Conservation (phyloP, 2,329 filamentous ascomycete species). For the Phialemoniopsis sp. region DNA sequence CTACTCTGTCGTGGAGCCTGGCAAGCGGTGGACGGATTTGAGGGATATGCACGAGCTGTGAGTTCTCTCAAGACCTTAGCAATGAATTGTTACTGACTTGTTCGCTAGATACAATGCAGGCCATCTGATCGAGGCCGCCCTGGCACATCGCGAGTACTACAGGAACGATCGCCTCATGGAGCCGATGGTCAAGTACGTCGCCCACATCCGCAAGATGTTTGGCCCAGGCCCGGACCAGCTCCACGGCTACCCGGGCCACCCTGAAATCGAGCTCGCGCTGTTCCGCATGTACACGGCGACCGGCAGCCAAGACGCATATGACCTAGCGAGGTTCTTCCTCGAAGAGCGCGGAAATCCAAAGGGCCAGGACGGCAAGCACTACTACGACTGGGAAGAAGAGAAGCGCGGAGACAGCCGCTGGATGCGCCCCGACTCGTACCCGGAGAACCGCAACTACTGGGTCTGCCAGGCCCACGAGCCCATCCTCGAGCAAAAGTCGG, state of each 20-base stretch:
- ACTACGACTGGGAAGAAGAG: slow-evolving; percentile 49
- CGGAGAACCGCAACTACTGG: slow-evolving; percentile 32
- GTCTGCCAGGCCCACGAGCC: slow-evolving; percentile 55
- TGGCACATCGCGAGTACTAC: slow-evolving; percentile 49
- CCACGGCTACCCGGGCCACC: slow-evolving; percentile 60
- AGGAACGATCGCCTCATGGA: slow-evolving; percentile 45
- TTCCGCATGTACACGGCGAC: slow-evolving; percentile 29
- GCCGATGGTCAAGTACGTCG: slow-evolving; percentile 50
- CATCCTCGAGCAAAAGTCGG: slow-evolving; percentile 45
- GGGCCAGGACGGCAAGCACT: slow-evolving; percentile 44
- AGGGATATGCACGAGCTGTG: slow-evolving; percentile 59
- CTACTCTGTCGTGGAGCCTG: slow-evolving; percentile 54
- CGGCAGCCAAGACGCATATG: slow-evolving; percentile 28
- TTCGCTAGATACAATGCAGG: slow-evolving; percentile 51
- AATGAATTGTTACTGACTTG: not conserved
- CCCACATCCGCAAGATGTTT: slow-evolving; percentile 45
- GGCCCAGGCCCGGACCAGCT: slow-evolving; percentile 43
- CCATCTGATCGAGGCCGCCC: slow-evolving; percentile 57
- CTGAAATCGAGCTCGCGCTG: slow-evolving; percentile 45
- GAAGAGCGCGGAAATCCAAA: slow-evolving; percentile 50
- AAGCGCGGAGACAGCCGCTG: slow-evolving; percentile 43
- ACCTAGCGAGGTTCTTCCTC: slow-evolving; percentile 52
- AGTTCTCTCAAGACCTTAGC: slow-evolving; percentile 14
- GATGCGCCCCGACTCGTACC: slow-evolving; percentile 42
- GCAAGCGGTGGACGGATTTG: slow-evolving; percentile 52